Evolutionary conservation across 1,139 yeast genomes (phyloP).

Genomic region (Hanseniaspora sp.): DNA sequence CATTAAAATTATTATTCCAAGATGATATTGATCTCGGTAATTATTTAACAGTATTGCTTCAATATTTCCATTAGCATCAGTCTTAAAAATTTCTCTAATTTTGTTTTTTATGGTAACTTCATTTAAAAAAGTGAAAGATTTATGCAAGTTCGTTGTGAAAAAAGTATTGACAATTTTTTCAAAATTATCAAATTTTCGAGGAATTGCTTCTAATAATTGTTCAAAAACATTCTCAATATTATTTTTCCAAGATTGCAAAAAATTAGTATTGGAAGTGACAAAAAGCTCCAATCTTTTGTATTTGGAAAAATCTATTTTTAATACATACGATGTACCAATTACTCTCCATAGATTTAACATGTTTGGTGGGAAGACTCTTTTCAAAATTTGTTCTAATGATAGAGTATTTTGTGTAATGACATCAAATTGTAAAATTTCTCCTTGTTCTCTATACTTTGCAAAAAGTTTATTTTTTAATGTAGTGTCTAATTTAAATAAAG

Average conservation of each 20-base stretch:
- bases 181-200: background rate
- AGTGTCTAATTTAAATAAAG: background rate
- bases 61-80: background rate
- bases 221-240: slow-evolving; percentile 3
- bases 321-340: background rate
- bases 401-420: background rate
- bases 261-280: background rate
- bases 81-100: background rate
- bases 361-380: background rate
- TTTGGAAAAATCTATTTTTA: slow-evolving; percentile 2
- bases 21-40: slow-evolving; percentile 8
- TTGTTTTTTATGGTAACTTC: background rate
- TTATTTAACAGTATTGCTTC: background rate
- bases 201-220: slow-evolving; percentile 1
- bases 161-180: background rate
- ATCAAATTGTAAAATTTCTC: background rate
- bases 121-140: slow-evolving; percentile 1
- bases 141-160: slow-evolving; percentile 1
- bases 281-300: background rate
- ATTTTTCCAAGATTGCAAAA: slow-evolving; percentile 1
- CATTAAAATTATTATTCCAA: slow-evolving; percentile 5
- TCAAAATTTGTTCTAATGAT: background rate
- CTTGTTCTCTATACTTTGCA: background rate
- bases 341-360: background rate
- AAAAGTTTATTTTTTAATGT: slow-evolving; percentile 3